Percentiles rank a stretch among this genome's conserved stretches.
Evolutionary conservation across 352 stramenopile genomes (phyloP).

Genomic region (Phytopythium ostracodes): DNA sequence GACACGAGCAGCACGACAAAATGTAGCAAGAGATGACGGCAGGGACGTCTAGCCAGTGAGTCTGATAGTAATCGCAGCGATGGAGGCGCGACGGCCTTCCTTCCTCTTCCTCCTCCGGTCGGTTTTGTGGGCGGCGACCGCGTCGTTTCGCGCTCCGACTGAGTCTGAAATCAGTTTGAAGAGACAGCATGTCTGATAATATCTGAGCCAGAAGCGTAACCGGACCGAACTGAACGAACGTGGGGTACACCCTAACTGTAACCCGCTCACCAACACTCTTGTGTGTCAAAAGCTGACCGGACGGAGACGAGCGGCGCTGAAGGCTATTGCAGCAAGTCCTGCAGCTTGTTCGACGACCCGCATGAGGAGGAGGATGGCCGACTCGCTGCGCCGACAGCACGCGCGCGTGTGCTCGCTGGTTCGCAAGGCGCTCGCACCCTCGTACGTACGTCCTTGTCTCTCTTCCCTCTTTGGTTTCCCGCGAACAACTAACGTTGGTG

Average conservation of each 20-base stretch:
- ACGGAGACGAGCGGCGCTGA: no score
- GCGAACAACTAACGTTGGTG: not conserved
- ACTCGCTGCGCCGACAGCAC: not conserved
- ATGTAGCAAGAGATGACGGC: no score
- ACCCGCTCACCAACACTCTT: no score
- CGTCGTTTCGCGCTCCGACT: no score
- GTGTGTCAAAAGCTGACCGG: not conserved
- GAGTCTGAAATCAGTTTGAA: not conserved
- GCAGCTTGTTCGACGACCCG: no score
- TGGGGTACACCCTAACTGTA: no score
- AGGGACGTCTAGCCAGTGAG: not conserved
- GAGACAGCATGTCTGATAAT: not conserved
- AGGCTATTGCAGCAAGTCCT: no score
- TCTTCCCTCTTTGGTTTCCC: not conserved
- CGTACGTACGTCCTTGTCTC: not conserved
- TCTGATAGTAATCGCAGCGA: not conserved
- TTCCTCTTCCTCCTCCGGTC: not conserved
- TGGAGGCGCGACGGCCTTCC: not conserved
- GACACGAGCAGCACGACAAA: no score
- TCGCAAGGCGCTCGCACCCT: slow-evolving; percentile 4
- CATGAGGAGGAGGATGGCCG: not conserved
- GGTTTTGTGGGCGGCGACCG: no score
- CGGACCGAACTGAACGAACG: no score
- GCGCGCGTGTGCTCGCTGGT: slow-evolving; percentile 5
- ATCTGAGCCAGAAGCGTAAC: not conserved